These are phyloP conservation scores for Zoysia japonica DNA, from an alignment of 176 grass and related monocot genomes.

Conservation along the genomic window DNA sequence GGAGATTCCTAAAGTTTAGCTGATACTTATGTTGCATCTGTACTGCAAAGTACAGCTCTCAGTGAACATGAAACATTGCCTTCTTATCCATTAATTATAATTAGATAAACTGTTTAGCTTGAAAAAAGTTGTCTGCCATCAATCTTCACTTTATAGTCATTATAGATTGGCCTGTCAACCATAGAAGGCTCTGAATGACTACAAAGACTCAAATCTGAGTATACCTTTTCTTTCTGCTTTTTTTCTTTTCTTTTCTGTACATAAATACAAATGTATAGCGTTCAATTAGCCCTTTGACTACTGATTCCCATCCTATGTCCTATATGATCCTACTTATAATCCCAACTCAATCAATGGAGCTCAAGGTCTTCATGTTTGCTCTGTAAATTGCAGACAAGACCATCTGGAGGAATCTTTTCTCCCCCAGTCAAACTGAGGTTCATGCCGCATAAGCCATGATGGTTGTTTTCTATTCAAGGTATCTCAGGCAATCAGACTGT, in stretches of 20 bases:
- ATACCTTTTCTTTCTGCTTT: constrained; percentile 10
- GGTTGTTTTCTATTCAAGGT: no score
- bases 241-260: constrained; percentile 26
- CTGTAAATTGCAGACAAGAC: constrained; percentile 33
- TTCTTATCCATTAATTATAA: neutral
- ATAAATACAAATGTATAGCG: constrained; percentile 25
- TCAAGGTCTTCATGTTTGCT: constrained; percentile 27
- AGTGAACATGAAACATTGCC: neutral
- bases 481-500: no score
- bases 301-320: constrained; percentile 39
- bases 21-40: neutral
- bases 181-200: neutral
- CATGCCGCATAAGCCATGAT: no score
- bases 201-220: neutral
- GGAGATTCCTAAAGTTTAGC: constrained; percentile 3
- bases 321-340: constrained; percentile 42
- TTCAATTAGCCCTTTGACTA: constrained; percentile 38
- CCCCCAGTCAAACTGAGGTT: neutral
- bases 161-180: neutral
- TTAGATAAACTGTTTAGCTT: neutral
- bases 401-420: constrained; percentile 18
- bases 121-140: neutral
- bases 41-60: neutral
- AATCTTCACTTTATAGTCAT: neutral
- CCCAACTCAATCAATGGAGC: constrained; percentile 29